These are phyloP conservation scores for Tulasnella sp. DNA, from an alignment of 768 basidiomycete species.

Conservation along the genomic window DNA sequence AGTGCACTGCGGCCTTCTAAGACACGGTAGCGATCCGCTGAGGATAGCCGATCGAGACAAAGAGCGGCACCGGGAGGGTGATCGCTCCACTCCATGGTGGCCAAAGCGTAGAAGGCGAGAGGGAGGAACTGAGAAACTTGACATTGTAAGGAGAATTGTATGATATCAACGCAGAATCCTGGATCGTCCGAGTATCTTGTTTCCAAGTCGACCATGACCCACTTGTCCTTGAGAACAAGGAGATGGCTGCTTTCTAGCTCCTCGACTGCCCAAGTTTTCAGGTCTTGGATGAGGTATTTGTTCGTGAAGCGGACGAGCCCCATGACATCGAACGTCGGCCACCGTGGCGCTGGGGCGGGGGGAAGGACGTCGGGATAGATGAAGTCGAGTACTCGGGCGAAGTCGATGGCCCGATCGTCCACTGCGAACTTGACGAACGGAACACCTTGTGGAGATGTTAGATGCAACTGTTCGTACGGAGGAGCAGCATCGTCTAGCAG, in stretches of 20 bases:
- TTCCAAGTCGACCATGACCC: neutral
- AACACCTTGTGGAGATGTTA: neutral
- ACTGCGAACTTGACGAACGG: neutral
- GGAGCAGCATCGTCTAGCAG: neutral
- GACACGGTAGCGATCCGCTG: neutral
- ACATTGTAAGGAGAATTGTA: neutral
- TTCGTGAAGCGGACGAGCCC: neutral
- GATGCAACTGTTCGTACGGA: neutral
- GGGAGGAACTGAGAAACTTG: neutral
- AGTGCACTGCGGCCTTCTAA: neutral
- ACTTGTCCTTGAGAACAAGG: neutral
- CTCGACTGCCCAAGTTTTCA: neutral
- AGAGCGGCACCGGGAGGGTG: neutral
- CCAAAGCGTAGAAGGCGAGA: conserved; percentile 4
- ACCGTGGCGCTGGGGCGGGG: neutral
- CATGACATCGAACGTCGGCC: neutral
- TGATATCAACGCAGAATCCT: neutral
- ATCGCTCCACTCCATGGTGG: conserved; percentile 5
- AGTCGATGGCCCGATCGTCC: neutral
- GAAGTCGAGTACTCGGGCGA: neutral
- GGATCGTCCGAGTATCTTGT: neutral
- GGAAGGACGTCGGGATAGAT: neutral
- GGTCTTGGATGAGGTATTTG: conserved; percentile 2
- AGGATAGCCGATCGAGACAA: neutral
- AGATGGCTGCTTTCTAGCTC: neutral